Percentiles rank a stretch among this genome's conserved stretches.
Evolutionary conservation across 768 basidiomycete species (phyloP).

Genomic region (Tylopilus sp.): DNA sequence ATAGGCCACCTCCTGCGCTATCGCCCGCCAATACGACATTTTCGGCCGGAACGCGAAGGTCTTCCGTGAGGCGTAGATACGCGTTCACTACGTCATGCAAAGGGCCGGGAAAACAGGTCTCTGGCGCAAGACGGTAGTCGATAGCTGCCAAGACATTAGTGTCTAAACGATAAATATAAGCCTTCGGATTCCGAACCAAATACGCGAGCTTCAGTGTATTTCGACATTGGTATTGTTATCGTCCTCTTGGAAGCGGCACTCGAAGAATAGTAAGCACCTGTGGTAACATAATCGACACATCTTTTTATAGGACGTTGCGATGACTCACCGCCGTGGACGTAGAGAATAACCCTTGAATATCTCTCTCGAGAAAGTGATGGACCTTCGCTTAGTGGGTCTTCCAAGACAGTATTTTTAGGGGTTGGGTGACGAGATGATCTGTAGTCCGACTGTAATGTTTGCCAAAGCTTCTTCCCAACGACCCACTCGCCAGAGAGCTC

Average conservation of each 20-base stretch:
- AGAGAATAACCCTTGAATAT: slow-evolving; percentile 83
- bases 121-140: slow-evolving; percentile 94
- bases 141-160: slow-evolving; percentile 51
- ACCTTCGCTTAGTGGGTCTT: slow-evolving; percentile 15
- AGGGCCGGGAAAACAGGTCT: slow-evolving; percentile 91
- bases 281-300: slow-evolving; percentile 1
- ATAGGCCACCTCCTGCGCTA: slow-evolving; percentile 89
- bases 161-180: neutral
- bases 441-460: slow-evolving; percentile 79
- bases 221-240: slow-evolving; percentile 87
- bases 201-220: slow-evolving; percentile 83
- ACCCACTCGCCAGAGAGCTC: slow-evolving; percentile 96
- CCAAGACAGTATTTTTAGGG: slow-evolving; percentile 17
- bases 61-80: slow-evolving; percentile 83
- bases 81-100: slow-evolving; percentile 81
- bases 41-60: slow-evolving; percentile 86
- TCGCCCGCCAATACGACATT: slow-evolving; percentile 90
- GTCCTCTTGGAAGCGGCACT: slow-evolving; percentile 88
- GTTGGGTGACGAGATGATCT: slow-evolving; percentile 40
- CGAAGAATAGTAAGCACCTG: slow-evolving; percentile 91
- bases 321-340: slow-evolving; percentile 82
- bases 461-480: slow-evolving; percentile 91
- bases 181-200: slow-evolving; percentile 55
- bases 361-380: slow-evolving; percentile 32
- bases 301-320: neutral